These are phyloP conservation scores for Nannochloris sp. DNA, from an alignment of 139 green algal genomes.

Conservation along the genomic window DNA sequence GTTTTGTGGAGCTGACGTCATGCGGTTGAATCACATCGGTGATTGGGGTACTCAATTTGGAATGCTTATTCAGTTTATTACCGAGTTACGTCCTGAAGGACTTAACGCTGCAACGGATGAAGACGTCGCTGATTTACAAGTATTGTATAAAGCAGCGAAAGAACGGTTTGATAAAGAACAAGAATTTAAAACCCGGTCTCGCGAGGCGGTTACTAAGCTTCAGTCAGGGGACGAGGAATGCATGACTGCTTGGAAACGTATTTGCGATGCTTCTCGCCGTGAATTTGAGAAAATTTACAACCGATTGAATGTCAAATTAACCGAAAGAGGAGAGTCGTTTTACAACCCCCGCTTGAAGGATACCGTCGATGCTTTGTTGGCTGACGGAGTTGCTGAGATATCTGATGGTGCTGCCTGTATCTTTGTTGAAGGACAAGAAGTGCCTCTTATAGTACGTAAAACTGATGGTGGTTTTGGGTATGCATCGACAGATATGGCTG, in stretches of 20 bases:
- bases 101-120: constrained; percentile 48
- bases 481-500: constrained; percentile 87
- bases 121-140: constrained; percentile 67
- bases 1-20: constrained; percentile 79
- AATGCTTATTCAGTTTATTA: constrained; percentile 94
- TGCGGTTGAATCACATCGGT: constrained; percentile 94
- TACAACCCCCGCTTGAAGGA: constrained; percentile 90
- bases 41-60: constrained; percentile 99
- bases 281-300: constrained; percentile 90
- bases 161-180: constrained; percentile 90
- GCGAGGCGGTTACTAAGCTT: constrained; percentile 80
- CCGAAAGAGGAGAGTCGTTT: constrained; percentile 90
- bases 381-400: constrained; percentile 56
- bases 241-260: constrained; percentile 72
- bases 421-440: constrained; percentile 53
- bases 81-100: constrained; percentile 50
- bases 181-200: constrained; percentile 88
- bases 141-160: constrained; percentile 69
- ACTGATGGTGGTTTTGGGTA: constrained; percentile 94
- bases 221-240: constrained; percentile 66
- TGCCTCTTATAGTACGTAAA: constrained; percentile 94
- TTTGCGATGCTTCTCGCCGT: constrained; percentile 80
- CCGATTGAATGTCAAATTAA: constrained; percentile 68
- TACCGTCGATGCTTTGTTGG: constrained; percentile 71
- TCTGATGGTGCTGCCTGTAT: constrained; percentile 81